Evolutionary conservation across 305 asterid genomes (phyloP).

Genomic region (Petunia hybrid): DNA sequence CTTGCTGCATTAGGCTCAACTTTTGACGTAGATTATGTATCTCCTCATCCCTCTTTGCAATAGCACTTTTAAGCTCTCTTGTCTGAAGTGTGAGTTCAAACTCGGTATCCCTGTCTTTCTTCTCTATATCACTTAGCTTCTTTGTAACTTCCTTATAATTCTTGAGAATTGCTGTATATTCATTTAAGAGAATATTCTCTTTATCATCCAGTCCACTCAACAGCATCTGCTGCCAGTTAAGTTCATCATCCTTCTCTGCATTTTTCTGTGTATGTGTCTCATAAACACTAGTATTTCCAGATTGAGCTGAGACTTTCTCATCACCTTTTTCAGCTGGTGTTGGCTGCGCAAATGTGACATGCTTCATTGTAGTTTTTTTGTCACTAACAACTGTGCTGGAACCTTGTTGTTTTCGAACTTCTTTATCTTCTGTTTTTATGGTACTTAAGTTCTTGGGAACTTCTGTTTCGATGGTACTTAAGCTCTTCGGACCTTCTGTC

Average conservation of each 20-base stretch:
- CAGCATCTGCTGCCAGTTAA: constrained; percentile 76
- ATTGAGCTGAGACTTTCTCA: constrained; percentile 33
- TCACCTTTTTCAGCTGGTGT: constrained; percentile 20
- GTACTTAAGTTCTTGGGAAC: neutral
- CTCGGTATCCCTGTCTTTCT: constrained; percentile 61
- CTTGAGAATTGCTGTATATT: constrained; percentile 68
- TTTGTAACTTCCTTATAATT: constrained; percentile 81
- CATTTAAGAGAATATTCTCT: constrained; percentile 71
- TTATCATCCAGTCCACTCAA: constrained; percentile 71
- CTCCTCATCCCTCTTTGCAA: constrained; percentile 72
- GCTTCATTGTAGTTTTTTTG: constrained; percentile 39
- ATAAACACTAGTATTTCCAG: constrained; percentile 10
- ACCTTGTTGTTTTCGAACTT: neutral
- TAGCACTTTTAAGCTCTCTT: constrained; percentile 61
- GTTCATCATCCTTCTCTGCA: constrained; percentile 47
- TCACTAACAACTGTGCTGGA: neutral
- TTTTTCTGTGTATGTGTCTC: constrained; percentile 38
- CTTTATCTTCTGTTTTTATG: neutral
- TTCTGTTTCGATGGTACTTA: neutral
- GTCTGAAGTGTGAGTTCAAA: constrained; percentile 63
- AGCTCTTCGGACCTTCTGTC: neutral
- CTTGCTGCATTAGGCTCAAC: constrained; percentile 43
- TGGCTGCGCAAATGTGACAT: constrained; percentile 50
- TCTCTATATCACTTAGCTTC: constrained; percentile 66
- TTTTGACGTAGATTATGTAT: constrained; percentile 59